Conservation (phyloP, 1,139 yeast species). For the Blastobotrys serpentis region DNA sequence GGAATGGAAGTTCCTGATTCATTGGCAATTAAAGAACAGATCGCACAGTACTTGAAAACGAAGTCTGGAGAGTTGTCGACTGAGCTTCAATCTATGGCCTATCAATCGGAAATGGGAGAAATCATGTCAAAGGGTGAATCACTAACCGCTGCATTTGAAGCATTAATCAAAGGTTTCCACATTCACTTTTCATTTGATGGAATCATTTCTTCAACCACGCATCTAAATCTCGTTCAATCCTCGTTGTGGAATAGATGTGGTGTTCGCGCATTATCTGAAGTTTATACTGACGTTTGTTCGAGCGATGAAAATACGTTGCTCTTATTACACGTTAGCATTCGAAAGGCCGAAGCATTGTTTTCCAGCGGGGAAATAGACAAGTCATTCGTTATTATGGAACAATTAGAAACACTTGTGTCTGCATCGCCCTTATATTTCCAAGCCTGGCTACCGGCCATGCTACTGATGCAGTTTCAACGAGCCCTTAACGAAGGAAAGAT, state of each 20-base stretch:
- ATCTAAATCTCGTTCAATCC: conserved; percentile 32
- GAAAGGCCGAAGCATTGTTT: conserved; percentile 22
- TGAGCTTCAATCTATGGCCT: conserved; percentile 55
- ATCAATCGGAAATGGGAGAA: conserved; percentile 58
- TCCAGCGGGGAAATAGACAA: conserved; percentile 23
- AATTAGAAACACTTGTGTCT: conserved; percentile 15
- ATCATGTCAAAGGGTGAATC: conserved; percentile 52
- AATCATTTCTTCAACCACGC: conserved; percentile 27
- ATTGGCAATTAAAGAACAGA: conserved; percentile 50
- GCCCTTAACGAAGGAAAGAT: conserved; percentile 23
- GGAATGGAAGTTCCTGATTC: conserved; percentile 34
- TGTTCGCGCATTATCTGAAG: conserved; percentile 22
- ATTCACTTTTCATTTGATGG: conserved; percentile 46
- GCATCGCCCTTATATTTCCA: conserved; percentile 25
- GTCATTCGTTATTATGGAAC: conserved; percentile 22
- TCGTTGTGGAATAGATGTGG: conserved; percentile 33
- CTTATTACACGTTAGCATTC: conserved; percentile 22
- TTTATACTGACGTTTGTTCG: conserved; percentile 23
- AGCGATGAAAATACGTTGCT: conserved; percentile 15
- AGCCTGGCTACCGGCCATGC: conserved; percentile 27
- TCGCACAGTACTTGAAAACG: conserved; percentile 59
- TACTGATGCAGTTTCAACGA: conserved; percentile 22
- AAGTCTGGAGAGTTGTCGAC: conserved; percentile 56
- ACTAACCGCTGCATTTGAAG: conserved; percentile 49
- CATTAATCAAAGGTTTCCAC: conserved; percentile 53